phyloP scores from a whole-genome alignment of 2,329 filamentous ascomycete genomes.

The Scortechinia acanthostroma region DNA sequence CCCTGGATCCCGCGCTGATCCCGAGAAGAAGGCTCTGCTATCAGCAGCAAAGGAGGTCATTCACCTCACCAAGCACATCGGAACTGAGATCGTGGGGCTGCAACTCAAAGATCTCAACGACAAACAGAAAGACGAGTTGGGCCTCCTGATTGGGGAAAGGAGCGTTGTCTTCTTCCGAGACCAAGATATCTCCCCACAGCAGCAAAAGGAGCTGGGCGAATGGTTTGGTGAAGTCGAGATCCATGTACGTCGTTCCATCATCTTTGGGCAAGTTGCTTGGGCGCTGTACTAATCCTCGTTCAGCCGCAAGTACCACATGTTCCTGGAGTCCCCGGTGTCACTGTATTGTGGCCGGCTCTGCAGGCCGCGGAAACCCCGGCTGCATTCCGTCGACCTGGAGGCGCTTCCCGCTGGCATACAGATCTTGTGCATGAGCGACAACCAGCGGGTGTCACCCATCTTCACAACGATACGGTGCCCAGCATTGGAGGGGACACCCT shows the following conservation, averaged over 20 bases:
- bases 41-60: slow-evolving; percentile 56
- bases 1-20: slow-evolving; percentile 56
- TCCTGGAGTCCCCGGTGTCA: slow-evolving; percentile 56
- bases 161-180: slow-evolving; percentile 64
- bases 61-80: slow-evolving; percentile 52
- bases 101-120: slow-evolving; percentile 54
- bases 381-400: slow-evolving; percentile 60
- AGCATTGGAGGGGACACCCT: slow-evolving; percentile 63
- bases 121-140: slow-evolving; percentile 54
- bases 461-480: slow-evolving; percentile 64
- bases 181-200: slow-evolving; percentile 51
- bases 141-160: slow-evolving; percentile 41
- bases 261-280: not conserved
- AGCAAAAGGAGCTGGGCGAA: slow-evolving; percentile 56
- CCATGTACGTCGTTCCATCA: slow-evolving; percentile 39
- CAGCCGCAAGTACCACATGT: slow-evolving; percentile 68
- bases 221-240: slow-evolving; percentile 61
- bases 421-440: slow-evolving; percentile 68
- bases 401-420: slow-evolving; percentile 63
- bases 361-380: slow-evolving; percentile 51
- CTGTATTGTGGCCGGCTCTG: slow-evolving; percentile 66
- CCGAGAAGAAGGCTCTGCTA: slow-evolving; percentile 52
- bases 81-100: slow-evolving; percentile 56
- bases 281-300: not conserved
- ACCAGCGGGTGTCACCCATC: slow-evolving; percentile 63